Evolutionary conservation across 177 flowering plant genomes (phyloP), one percentile per base, ranked within the genome.

Genomic region (Tripterygium wilfordii): DNA sequence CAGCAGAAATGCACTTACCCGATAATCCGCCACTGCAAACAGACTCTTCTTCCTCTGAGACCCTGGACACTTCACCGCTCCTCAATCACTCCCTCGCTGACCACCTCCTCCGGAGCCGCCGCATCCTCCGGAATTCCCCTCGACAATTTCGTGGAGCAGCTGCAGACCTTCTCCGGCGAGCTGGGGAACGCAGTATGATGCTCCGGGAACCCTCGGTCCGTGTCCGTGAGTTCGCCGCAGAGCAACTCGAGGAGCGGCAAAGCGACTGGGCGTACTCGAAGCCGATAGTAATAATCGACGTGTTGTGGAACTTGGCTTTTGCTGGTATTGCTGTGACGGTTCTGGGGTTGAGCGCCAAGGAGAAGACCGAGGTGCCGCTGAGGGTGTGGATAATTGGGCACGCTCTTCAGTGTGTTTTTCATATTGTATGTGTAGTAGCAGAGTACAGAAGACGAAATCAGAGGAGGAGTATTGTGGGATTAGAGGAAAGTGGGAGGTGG

Each of bases 231-330:
- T 61, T 65, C 18, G 94, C 96, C 16, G 94, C 88, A 10, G 88
- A 82, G 74, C 80, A 82, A 60, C 60, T 88, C 40, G 90, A 88
- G 59, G 89, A 80, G 68, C 57, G 90, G n/a, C 96, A 80, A 58
- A 70, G 79, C 56, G 88, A 78, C 45, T 85, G 96, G 96, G 90
- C 86, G 1, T 82, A 83, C 52, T 83, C 96, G 21, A 72, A 56
- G 63, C 98, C 98, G 8, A 70, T 91, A 4, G 76, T 91, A 23
- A 48, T 76, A 13, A 66, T 91, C 1, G 96, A 88, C 44, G 51
- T 85, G 3, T 12, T 80, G 1, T 91, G 98, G 95, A 91, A 91
- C 57, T n/a, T 82, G 20, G 77, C 69, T 20, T 81, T 91, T 33
- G 78, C 80, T 8, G 46, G 62, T 1, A 73, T 75, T 2, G 76